phyloP scores from a whole-genome alignment of 441 rosid genomes.

The Erodium texanum region DNA sequence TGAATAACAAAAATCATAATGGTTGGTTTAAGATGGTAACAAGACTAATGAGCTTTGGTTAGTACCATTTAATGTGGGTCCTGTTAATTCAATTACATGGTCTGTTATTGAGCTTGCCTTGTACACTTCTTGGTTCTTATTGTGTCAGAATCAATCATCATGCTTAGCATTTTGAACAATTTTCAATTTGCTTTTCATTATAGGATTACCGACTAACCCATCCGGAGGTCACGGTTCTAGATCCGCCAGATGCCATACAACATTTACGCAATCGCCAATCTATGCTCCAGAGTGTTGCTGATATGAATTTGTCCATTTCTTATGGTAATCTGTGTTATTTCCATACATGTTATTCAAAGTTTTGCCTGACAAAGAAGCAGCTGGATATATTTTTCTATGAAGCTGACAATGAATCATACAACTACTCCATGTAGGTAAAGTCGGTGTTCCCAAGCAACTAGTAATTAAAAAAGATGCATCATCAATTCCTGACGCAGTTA shows the following conservation, averaged over 20 bases:
- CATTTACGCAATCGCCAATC: constrained; percentile 78
- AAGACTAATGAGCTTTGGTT: not conserved
- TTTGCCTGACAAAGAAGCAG: not conserved
- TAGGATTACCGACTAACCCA: constrained; percentile 56
- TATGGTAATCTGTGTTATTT: constrained; percentile 35
- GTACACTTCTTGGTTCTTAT: not conserved
- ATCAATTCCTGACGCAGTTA: constrained; percentile 58
- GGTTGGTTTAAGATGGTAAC: not conserved
- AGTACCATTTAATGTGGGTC: not conserved
- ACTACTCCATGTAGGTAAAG: constrained; percentile 38
- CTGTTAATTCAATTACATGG: not conserved
- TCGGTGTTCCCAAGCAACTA: constrained; percentile 63
- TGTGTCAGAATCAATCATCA: not conserved
- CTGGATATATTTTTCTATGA: not conserved
- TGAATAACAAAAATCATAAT: not conserved
- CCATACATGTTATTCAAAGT: not conserved
- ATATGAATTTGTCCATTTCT: constrained; percentile 56
- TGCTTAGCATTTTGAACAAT: not conserved
- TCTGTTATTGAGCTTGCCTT: not conserved
- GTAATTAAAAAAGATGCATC: constrained; percentile 67
- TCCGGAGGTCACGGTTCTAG: constrained; percentile 79
- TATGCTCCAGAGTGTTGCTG: constrained; percentile 85
- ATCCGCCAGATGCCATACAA: constrained; percentile 88
- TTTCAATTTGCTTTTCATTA: constrained; percentile 8
- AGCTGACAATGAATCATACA: not conserved